Evolutionary conservation across 805 yeast species (phyloP).

Genomic region (Candida vartiovaarae): DNA sequence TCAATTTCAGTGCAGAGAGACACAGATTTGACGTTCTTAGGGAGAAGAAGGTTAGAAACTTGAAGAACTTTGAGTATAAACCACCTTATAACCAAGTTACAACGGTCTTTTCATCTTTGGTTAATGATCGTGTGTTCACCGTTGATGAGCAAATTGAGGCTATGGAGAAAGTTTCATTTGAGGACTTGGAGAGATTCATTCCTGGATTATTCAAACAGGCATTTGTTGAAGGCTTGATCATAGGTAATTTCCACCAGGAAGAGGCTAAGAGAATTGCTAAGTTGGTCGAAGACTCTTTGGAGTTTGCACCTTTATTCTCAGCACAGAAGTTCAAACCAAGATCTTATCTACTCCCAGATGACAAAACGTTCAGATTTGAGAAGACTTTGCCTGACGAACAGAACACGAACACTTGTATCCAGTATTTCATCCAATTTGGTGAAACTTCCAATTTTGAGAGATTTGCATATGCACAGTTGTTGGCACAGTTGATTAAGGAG

Average conservation of each 20-base stretch:
- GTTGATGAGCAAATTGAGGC: slow-evolving; percentile 52
- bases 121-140: slow-evolving; percentile 69
- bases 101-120: slow-evolving; percentile 48
- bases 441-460: slow-evolving; percentile 34
- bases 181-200: slow-evolving; percentile 44
- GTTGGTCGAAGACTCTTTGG: slow-evolving; percentile 31
- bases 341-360: slow-evolving; percentile 35
- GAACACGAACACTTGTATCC: slow-evolving; percentile 81
- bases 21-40: slow-evolving; percentile 62
- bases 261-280: slow-evolving; percentile 47
- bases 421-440: slow-evolving; percentile 67
- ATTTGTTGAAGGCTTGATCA: slow-evolving; percentile 63
- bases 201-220: slow-evolving; percentile 50
- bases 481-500: slow-evolving; percentile 70
- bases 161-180: slow-evolving; percentile 36
- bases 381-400: slow-evolving; percentile 50
- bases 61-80: slow-evolving; percentile 61
- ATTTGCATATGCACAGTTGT: slow-evolving; percentile 51
- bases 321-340: slow-evolving; percentile 38
- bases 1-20: slow-evolving; percentile 39
- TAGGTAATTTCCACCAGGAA: slow-evolving; percentile 59
- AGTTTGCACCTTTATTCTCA: slow-evolving; percentile 32
- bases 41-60: slow-evolving; percentile 54
- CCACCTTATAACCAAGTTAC: slow-evolving; percentile 79
- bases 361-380: slow-evolving; percentile 39